Percentiles rank a stretch among this genome's conserved stretches.
phyloP scores from a whole-genome alignment of 768 basidiomycete species.

The Leccinum imitatum region DNA sequence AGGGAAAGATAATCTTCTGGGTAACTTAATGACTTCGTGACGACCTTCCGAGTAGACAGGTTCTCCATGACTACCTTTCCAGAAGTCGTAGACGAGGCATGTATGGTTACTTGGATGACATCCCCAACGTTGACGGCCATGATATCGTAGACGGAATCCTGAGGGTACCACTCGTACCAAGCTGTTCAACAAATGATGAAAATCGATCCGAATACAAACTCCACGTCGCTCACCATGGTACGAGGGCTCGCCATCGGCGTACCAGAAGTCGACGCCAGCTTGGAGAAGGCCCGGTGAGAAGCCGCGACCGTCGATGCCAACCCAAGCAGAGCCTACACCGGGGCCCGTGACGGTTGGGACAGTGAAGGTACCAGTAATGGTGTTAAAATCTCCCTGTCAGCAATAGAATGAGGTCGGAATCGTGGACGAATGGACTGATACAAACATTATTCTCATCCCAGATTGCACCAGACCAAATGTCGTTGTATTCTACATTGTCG shows the following conservation, averaged over 20 bases:
- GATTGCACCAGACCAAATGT: slow-evolving; percentile 23
- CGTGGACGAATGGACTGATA: not conserved
- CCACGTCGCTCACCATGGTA: slow-evolving; percentile 6
- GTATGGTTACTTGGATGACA: slow-evolving; percentile 17
- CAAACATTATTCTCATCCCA: slow-evolving; percentile 9
- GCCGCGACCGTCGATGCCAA: slow-evolving; percentile 16
- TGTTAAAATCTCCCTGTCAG: slow-evolving; percentile 11
- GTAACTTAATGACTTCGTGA: slow-evolving; percentile 11
- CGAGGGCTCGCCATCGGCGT: not conserved
- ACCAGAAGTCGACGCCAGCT: slow-evolving; percentile 12
- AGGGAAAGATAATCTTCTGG: slow-evolving; percentile 14
- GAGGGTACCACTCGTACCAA: slow-evolving; percentile 27
- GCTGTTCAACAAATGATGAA: slow-evolving; percentile 9
- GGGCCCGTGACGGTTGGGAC: slow-evolving; percentile 4
- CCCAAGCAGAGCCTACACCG: slow-evolving; percentile 11
- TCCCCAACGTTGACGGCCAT: slow-evolving; percentile 18
- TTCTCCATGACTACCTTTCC: slow-evolving; percentile 21
- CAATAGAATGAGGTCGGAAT: not conserved
- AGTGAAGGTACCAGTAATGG: slow-evolving; percentile 13
- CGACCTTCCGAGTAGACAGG: slow-evolving; percentile 13
- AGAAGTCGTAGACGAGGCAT: slow-evolving; percentile 19
- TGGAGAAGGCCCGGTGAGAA: slow-evolving; percentile 13
- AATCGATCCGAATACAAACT: not conserved
- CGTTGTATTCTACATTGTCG: slow-evolving; percentile 12
- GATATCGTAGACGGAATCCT: slow-evolving; percentile 10